Percentiles rank a stretch among this genome's conserved stretches.
Conservation (phyloP, 257 asterid genomes). For the Avicennia marina region DNA sequence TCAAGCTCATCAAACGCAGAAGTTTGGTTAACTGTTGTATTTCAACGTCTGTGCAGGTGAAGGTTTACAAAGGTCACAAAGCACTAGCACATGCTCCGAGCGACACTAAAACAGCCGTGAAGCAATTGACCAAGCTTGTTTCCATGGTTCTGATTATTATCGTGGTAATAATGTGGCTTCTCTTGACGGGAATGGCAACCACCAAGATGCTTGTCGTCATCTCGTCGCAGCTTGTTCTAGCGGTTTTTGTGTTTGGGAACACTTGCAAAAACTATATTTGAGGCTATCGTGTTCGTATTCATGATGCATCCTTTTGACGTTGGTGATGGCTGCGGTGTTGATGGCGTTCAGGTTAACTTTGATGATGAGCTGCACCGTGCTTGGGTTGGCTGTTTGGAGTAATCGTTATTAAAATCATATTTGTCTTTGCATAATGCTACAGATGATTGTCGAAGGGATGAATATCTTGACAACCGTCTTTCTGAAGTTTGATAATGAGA, state of each 20-base stretch:
- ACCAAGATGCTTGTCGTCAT: constrained; percentile 46
- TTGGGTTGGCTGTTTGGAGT: background rate
- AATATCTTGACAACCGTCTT: constrained; percentile 43
- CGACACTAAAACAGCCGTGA: constrained; percentile 65
- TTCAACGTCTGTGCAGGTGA: constrained; percentile 49
- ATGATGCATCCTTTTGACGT: constrained; percentile 70
- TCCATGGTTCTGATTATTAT: constrained; percentile 30
- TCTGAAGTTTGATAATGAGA: constrained; percentile 38
- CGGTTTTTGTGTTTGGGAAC: constrained; percentile 59
- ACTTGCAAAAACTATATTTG: constrained; percentile 64
- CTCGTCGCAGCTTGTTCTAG: constrained; percentile 55
- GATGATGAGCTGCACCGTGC: background rate
- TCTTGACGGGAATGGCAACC: constrained; percentile 51
- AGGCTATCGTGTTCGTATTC: constrained; percentile 54
- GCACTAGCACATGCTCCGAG: constrained; percentile 73
- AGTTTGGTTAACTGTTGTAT: background rate
- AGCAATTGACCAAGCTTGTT: constrained; percentile 48
- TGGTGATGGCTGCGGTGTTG: constrained; percentile 56
- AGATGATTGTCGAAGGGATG: constrained; percentile 58
- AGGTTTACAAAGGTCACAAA: constrained; percentile 86
- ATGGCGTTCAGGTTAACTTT: constrained; percentile 45
- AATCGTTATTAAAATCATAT: background rate
- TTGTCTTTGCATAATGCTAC: background rate
- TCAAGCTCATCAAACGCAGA: background rate
- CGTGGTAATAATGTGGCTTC: constrained; percentile 43